Conservation (phyloP, 2,329 filamentous ascomycete genomes). For the Trichophyton simii region DNA sequence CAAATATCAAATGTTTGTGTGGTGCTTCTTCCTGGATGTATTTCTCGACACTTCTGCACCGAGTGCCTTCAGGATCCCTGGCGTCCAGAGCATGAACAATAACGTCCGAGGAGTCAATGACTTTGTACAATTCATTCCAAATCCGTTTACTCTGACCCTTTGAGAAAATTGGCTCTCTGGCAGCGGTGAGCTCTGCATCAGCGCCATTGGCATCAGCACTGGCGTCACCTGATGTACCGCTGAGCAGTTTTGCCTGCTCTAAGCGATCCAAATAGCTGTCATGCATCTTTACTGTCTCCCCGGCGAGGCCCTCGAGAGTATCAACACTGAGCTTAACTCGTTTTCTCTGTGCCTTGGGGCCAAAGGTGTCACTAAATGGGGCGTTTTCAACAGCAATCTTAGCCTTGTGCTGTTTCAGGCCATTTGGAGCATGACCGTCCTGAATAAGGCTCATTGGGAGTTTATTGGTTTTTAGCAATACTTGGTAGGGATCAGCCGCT, state of each 20-base stretch:
- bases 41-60: conserved; percentile 82
- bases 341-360: conserved; percentile 85
- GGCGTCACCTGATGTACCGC: conserved; percentile 51
- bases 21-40: conserved; percentile 87
- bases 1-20: conserved; percentile 87
- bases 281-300: conserved; percentile 66
- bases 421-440: conserved; percentile 65
- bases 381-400: conserved; percentile 86
- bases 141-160: conserved; percentile 94
- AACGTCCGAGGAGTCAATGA: conserved; percentile 90
- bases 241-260: conserved; percentile 65
- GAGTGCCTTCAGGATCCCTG: conserved; percentile 75
- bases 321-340: conserved; percentile 77
- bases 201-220: conserved; percentile 38
- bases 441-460: conserved; percentile 88
- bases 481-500: conserved; percentile 79
- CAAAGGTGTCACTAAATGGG: conserved; percentile 80
- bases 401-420: conserved; percentile 79
- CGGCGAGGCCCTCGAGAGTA: conserved; percentile 69
- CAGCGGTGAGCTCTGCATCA: conserved; percentile 43
- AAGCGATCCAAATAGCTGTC: conserved; percentile 67
- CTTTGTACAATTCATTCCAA: conserved; percentile 94
- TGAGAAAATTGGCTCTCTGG: conserved; percentile 76
- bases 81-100: conserved; percentile 91
- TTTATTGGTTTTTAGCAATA: conserved; percentile 94